phyloP scores from a whole-genome alignment of 73 alveolate genomes.

The Paramecium sonneborni region DNA sequence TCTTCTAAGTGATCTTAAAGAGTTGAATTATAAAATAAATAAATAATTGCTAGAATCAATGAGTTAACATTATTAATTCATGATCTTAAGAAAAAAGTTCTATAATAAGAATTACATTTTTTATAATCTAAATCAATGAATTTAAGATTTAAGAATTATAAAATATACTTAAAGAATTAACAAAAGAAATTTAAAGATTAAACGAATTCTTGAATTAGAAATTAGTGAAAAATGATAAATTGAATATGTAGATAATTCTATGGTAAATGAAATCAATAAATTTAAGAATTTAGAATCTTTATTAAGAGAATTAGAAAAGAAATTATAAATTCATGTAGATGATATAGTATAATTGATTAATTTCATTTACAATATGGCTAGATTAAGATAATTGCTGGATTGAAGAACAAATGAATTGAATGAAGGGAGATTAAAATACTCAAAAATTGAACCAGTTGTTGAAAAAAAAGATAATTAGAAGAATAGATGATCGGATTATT shows the following conservation, averaged over 20 bases:
- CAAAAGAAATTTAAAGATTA: background rate
- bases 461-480: background rate
- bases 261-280: background rate
- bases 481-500: background rate
- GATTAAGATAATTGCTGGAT: background rate
- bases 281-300: background rate
- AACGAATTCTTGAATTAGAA: background rate
- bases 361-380: too few species aligned
- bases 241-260: background rate
- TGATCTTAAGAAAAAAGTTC: background rate
- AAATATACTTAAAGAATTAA: background rate
- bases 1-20: background rate
- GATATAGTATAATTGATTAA: too few species aligned
- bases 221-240: background rate
- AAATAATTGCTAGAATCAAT: background rate
- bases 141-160: background rate
- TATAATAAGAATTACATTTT: background rate
- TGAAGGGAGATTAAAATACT: background rate
- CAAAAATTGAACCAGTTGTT: background rate
- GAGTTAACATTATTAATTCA: background rate
- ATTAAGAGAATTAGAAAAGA: background rate
- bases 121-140: background rate
- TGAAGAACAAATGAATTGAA: background rate
- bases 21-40: background rate
- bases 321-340: background rate